Base-by-base conservation (phyloP, 352 stramenopile genomes). In the Pythium coloratum region DNA sequence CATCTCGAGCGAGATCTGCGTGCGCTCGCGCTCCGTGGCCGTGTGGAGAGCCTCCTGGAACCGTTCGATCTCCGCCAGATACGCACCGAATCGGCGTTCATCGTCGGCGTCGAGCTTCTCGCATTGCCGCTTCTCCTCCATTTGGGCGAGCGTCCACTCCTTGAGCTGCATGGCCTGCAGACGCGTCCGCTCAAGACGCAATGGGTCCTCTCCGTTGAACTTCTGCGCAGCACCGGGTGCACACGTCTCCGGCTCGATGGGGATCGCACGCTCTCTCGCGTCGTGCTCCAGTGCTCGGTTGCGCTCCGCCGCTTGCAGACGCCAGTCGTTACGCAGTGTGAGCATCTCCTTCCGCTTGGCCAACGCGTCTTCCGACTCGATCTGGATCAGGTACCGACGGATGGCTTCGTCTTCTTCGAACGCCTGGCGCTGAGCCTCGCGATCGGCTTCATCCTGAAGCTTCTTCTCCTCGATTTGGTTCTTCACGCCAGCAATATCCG, bases 381-480 rank as follows among this genome's bases (percentile, higher is more conserved):
- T 73, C 46, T 91, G 83, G n/a, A 91, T 67, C 75, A 94, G 58
- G 66, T 91, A 91, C 16, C 81, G 79, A 28, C 83, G 77, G 32
- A 94, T 91, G n/a, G 74, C 71, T 49, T 82, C 78, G 54, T 81
- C 76, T 63, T 92, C 83, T 5, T 91, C 79, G 53, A 85, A 69
- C 14, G 66, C 76, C 0, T 46, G 76, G 12, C 82, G 75, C 61
- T 86, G 78, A 1, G 63, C 62, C 26, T 89, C 78, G 12, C 59
- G 67, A 30, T 88, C 77, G 1, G 55, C 70, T 36, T 68, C 77
- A 34, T 87, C 68, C 50, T 89, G 78, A 3, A 53, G 76, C 65
- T 89, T 55, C 51, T 86, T 86, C 59, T 93, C 83, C 55, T 88
- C 78, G 8, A 92, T 61, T 67, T 94, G 83, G 59, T 91, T 90